Evolutionary conservation across 1,139 yeast genomes (phyloP).

Genomic region (Debaryomyces robertsiae): DNA sequence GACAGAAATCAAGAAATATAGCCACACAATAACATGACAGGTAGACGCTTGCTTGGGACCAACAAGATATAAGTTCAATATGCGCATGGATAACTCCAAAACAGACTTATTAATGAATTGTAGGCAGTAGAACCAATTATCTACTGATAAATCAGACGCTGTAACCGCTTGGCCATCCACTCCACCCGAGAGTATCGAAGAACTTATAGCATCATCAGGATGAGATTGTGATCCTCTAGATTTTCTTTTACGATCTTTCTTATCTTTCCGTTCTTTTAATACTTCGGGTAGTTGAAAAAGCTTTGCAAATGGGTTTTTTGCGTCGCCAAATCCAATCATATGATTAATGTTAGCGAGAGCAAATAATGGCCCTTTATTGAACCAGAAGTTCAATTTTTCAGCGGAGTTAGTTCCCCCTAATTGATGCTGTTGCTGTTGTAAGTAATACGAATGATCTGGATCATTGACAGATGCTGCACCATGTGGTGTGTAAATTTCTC

Average conservation of each 20-base stretch:
- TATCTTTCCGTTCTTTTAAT: constrained; percentile 67
- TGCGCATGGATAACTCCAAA: constrained; percentile 64
- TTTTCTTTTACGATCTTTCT: constrained; percentile 65
- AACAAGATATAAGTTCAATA: constrained; percentile 61
- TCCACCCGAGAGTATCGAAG: constrained; percentile 18
- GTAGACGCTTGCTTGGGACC: constrained; percentile 74
- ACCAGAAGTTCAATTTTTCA: constrained; percentile 72
- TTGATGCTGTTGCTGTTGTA: constrained; percentile 24
- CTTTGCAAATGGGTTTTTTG: constrained; percentile 73
- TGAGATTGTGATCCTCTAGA: constrained; percentile 31
- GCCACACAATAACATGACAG: constrained; percentile 72
- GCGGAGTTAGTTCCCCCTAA: constrained; percentile 36
- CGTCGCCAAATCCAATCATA: constrained; percentile 74
- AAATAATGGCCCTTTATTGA: constrained; percentile 71
- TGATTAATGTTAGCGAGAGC: constrained; percentile 76
- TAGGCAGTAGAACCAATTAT: constrained; percentile 62
- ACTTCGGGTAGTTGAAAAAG: constrained; percentile 71
- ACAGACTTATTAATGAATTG: constrained; percentile 64
- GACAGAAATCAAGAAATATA: constrained; percentile 64
- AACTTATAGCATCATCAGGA: constrained; percentile 17
- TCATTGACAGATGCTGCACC: constrained; percentile 32
- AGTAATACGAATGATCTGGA: constrained; percentile 37
- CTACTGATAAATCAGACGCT: constrained; percentile 48
- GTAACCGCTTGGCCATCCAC: constrained; percentile 36
- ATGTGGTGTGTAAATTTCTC: constrained; percentile 46